Evolutionary conservation across 2,329 filamentous ascomycete species (phyloP), one percentile per base, ranked within the genome.

Genomic region (Talaromyces sp.): DNA sequence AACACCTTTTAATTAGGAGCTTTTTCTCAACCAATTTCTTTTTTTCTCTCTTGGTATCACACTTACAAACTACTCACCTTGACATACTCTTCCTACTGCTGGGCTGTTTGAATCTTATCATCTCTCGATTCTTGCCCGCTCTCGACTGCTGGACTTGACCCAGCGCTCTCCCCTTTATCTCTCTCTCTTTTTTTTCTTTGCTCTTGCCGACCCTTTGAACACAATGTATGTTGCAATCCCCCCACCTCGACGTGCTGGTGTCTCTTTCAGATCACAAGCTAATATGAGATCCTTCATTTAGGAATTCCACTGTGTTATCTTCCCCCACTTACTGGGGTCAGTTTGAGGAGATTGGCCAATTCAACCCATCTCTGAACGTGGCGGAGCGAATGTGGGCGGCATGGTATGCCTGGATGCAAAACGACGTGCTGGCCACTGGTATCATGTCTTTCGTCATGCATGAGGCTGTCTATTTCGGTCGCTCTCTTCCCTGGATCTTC

Each of bases 401-500:
- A 36, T 97, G 91, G 93, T 99, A 99, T 74, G 84, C 93, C 14
- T 99, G 87, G 83, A 96, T 97, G 88, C 90, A 96, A 74, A 99
- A 99, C 74, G 94, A 99, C 77, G 87, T 89, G 49, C 86, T 99
- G 57, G 94, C 94, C 54, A 99, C 94, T 3, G 94, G 94, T 56
- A 94, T 99, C 79, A 88, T 97, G 89, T 96, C 91, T 67, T 99
- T 99, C 74, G 77, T 88, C 63, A 90, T 97, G 85, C 94, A 99
- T 80, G 94, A 99, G 76, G 50, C 86, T 36, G 84, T 99, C 67
- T 99, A 99, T 81, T 99, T 97, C 69, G 94, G 94, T 65, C 87
- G 94, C 63, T 89, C 82, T 54, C 71, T 97, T 54, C 94, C 94
- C 1, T 99, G 90, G 86, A 90, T 97, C 65, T 86, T 99, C 57